phyloP scores from a whole-genome alignment of 2,329 filamentous ascomycete genomes.

The Venturia oleaginea region DNA sequence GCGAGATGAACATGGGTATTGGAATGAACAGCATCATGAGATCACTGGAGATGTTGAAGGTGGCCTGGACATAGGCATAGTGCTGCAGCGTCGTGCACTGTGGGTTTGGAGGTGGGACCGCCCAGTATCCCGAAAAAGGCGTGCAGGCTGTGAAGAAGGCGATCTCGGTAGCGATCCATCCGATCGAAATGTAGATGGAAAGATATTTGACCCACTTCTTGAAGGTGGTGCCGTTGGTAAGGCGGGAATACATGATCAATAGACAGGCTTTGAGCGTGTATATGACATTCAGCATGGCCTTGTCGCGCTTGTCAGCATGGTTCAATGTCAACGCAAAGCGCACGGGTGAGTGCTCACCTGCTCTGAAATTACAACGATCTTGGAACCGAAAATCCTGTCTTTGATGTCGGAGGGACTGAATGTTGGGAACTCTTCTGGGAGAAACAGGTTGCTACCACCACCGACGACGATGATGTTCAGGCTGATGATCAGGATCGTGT shows the following conservation, averaged over 20 bases:
- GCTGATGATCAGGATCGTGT: constrained; percentile 33
- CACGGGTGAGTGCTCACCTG: constrained; percentile 24
- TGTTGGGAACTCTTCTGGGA: constrained; percentile 26
- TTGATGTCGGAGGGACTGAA: constrained; percentile 31
- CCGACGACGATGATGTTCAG: constrained; percentile 33
- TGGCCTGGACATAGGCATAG: constrained; percentile 50
- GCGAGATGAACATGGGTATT: constrained; percentile 43
- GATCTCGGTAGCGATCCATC: constrained; percentile 44
- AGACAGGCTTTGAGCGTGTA: constrained; percentile 50
- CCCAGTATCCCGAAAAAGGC: constrained; percentile 50
- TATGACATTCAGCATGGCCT: constrained; percentile 51
- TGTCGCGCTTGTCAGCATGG: constrained; percentile 17
- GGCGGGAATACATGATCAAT: constrained; percentile 47
- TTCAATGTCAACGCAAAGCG: not conserved
- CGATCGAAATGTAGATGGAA: constrained; percentile 38
- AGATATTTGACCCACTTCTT: constrained; percentile 42
- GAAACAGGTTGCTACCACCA: constrained; percentile 36
- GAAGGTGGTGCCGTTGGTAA: constrained; percentile 42
- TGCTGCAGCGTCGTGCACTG: constrained; percentile 50
- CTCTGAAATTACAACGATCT: constrained; percentile 37
- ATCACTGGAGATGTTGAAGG: constrained; percentile 53
- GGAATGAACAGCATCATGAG: constrained; percentile 50
- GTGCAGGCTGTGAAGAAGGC: constrained; percentile 46
- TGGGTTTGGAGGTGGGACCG: constrained; percentile 42
- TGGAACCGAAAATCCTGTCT: constrained; percentile 35